A percentile compares a stretch with the other conserved stretches of the same genome.
These are phyloP conservation scores for Arabis hirsuta DNA, from an alignment of 345 rosid species.

Conservation along the genomic window DNA sequence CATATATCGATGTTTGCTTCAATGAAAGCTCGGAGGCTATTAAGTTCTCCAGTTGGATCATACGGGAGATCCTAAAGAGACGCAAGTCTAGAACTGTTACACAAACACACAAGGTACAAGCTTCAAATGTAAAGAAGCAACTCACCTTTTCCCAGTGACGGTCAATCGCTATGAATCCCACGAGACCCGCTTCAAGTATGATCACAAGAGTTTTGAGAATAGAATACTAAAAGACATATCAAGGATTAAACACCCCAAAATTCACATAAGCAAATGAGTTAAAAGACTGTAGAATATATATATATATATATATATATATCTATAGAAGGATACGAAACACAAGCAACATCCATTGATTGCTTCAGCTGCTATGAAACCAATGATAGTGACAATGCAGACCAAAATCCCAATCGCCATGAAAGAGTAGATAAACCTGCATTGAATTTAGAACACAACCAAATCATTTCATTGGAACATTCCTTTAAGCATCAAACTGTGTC, in stretches of 20 bases:
- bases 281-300: not conserved
- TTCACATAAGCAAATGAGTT: not conserved
- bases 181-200: conserved; percentile 75
- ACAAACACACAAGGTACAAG: conserved; percentile 4
- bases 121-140: conserved; percentile 25
- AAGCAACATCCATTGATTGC: conserved; percentile 83
- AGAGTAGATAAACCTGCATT: conserved; percentile 91
- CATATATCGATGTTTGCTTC: conserved; percentile 71
- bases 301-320: not conserved
- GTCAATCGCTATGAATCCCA: conserved; percentile 82
- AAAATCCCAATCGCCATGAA: conserved; percentile 87
- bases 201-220: conserved; percentile 63
- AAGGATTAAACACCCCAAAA: conserved; percentile 42
- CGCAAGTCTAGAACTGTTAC: conserved; percentile 6
- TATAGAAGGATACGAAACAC: conserved; percentile 87
- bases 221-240: conserved; percentile 55
- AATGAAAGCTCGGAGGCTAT: conserved; percentile 67
- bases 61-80: conserved; percentile 42
- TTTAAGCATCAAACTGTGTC: conserved; percentile 15
- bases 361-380: conserved; percentile 96
- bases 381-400: conserved; percentile 65
- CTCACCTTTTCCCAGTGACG: conserved; percentile 80
- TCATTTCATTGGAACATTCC: conserved; percentile 11
- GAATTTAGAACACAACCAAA: not conserved
- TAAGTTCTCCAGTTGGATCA: conserved; percentile 94